Percentiles rank a stretch among this genome's conserved stretches.
These are phyloP conservation scores for Rhododendron ferrugineum DNA, from an alignment of 148 eudicot species.

Conservation along the genomic window DNA sequence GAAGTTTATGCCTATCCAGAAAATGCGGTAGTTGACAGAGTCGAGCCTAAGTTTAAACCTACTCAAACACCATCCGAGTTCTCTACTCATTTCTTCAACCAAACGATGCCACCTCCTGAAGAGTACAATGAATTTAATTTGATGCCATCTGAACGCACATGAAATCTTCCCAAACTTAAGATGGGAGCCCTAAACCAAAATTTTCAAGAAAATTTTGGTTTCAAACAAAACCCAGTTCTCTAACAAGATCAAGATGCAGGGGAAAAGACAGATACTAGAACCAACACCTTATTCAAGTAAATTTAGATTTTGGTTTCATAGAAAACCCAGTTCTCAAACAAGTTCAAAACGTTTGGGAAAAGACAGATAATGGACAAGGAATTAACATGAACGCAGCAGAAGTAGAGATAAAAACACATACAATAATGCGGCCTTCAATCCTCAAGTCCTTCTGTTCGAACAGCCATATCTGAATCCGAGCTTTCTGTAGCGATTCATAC, in stretches of 20 bases:
- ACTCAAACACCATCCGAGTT: background rate
- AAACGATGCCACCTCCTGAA: background rate
- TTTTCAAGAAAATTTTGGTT: background rate
- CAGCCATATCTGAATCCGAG: slow-evolving; percentile 92
- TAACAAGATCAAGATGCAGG: background rate
- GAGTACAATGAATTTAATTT: background rate
- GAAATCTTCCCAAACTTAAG: background rate
- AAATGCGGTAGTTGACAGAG: background rate
- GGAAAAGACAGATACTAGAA: background rate
- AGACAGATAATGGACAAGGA: background rate
- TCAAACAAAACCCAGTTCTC: background rate
- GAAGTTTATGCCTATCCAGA: background rate
- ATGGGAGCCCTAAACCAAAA: background rate
- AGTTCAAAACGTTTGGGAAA: background rate
- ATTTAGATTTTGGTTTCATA: background rate
- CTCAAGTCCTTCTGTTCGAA: slow-evolving; percentile 95
- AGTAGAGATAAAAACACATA: slow-evolving; percentile 21
- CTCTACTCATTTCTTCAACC: background rate
- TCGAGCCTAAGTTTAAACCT: background rate
- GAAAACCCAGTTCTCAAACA: background rate
- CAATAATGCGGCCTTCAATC: slow-evolving; percentile 93
- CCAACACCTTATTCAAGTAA: background rate
- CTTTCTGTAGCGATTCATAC: slow-evolving; percentile 43
- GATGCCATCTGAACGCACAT: background rate
- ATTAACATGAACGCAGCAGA: background rate